Base-by-base conservation (phyloP, 2,329 filamentous ascomycete species). In the Cercospora canescens region DNA sequence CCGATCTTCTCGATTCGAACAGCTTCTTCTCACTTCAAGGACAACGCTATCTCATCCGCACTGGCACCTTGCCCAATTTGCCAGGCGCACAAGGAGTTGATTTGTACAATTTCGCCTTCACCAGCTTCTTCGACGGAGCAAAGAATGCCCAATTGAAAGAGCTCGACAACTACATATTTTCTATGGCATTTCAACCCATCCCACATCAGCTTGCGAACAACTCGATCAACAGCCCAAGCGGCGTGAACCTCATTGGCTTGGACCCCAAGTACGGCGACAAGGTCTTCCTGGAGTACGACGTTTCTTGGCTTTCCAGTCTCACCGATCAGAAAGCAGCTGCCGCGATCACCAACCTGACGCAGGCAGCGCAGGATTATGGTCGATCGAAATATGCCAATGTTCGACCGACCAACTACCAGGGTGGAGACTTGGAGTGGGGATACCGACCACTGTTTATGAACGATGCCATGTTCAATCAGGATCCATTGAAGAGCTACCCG, bases 31-130 rank as follows among this genome's bases (percentile, higher is more conserved):
- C 69, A 9, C 32, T 70, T 14, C 24, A 62, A 1, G 70, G 69
- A 12, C 60, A 78, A 69, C 79, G 79, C n/a, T 81, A 80, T 64
- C 74, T 73, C 24, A 81, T 81, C 63, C 76, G 76, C 28, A 79
- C 77, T 0, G 79, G 79, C 64, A 80, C 79, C 5, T 76, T 75
- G 0, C 79, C 79, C 12, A 72, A 70, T 26, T 69, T 81, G 3
- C 68, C 69, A 28, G 68, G 64, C 8, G 52, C 55, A 1, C 57
- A 64, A 32, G 69, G 69, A 16, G 16, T 69, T 7, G 69, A 71
- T 26, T 28, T 71, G 14, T 71, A 68, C 45, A 64, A 65, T 35
- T 63, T 66, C 55, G 54, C 57, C 30, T 69, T 71, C 58, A 61
- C 68, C 60, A 69, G 64, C 63, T 71, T 58, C 55, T 68, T 66